Percentiles rank a stretch among this genome's conserved stretches.
phyloP scores from a whole-genome alignment of 2,329 filamentous ascomycete genomes.

The Conoideocrella luteorostrata region DNA sequence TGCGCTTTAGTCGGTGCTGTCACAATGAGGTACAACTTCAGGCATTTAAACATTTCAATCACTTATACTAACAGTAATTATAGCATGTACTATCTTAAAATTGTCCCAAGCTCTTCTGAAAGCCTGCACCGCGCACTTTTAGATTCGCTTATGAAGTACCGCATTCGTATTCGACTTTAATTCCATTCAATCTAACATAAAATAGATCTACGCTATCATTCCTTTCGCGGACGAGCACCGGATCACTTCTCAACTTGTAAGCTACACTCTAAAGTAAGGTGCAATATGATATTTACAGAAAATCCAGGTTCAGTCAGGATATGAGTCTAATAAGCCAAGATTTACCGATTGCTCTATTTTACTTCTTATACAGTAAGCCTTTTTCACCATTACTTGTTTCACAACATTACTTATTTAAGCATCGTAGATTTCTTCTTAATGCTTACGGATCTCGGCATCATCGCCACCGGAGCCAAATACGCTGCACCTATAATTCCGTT shows the following conservation, averaged over 20 bases:
- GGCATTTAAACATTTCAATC: no score
- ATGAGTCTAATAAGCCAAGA: slow-evolving; percentile 8
- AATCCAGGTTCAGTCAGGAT: slow-evolving; percentile 11
- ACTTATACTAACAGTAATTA: neutral
- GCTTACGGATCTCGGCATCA: slow-evolving; percentile 21
- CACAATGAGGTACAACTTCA: neutral
- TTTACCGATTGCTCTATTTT: slow-evolving; percentile 3
- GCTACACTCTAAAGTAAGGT: neutral
- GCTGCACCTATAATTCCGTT: slow-evolving; percentile 41
- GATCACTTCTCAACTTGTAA: neutral
- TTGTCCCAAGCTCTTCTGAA: neutral
- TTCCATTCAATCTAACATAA: neutral
- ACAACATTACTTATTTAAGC: no score
- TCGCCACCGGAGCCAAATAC: slow-evolving; percentile 33
- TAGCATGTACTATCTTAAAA: neutral
- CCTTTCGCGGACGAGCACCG: neutral
- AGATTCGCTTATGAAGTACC: neutral
- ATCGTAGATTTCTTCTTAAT: neutral
- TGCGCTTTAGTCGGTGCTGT: neutral
- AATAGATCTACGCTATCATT: neutral
- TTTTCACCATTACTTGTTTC: neutral
- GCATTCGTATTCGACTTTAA: neutral
- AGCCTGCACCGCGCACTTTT: neutral
- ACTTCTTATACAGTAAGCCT: neutral
- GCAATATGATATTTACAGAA: neutral